These are phyloP conservation scores for Powellomyces hirtus DNA, from an alignment of 192 early-diverging fungal species.

Conservation along the genomic window DNA sequence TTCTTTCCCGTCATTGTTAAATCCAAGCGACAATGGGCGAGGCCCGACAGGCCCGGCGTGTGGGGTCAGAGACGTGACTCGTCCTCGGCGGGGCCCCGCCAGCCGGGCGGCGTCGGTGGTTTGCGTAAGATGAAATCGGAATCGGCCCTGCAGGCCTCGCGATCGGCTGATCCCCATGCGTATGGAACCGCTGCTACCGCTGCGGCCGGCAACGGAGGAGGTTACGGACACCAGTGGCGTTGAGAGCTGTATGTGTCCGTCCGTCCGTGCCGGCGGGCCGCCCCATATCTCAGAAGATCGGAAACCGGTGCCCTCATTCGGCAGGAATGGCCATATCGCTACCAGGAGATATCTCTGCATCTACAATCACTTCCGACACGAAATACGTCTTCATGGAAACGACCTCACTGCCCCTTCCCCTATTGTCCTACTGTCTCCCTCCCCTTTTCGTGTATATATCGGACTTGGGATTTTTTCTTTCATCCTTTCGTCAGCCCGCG, in stretches of 20 bases:
- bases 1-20: constrained; percentile 59
- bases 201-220: background rate
- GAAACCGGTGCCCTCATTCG: too few relatives aligned
- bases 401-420: too few relatives aligned
- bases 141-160: constrained; percentile 9
- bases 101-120: constrained; percentile 14
- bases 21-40: constrained; percentile 54
- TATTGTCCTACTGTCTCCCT: too few relatives aligned
- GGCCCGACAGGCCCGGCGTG: constrained; percentile 50
- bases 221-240: too few relatives aligned
- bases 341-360: too few relatives aligned
- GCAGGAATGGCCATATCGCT: too few relatives aligned
- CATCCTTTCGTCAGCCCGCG: too few relatives aligned
- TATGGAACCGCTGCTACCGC: background rate
- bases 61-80: constrained; percentile 56
- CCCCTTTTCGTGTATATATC: too few relatives aligned
- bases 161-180: background rate
- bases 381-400: too few relatives aligned
- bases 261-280: background rate
- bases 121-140: constrained; percentile 49
- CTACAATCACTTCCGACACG: too few relatives aligned
- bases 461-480: too few relatives aligned
- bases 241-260: background rate
- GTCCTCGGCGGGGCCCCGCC: background rate
- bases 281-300: too few relatives aligned